phyloP scores from a whole-genome alignment of 2,329 filamentous ascomycete species.

The Chrysoporthe cubensis region DNA sequence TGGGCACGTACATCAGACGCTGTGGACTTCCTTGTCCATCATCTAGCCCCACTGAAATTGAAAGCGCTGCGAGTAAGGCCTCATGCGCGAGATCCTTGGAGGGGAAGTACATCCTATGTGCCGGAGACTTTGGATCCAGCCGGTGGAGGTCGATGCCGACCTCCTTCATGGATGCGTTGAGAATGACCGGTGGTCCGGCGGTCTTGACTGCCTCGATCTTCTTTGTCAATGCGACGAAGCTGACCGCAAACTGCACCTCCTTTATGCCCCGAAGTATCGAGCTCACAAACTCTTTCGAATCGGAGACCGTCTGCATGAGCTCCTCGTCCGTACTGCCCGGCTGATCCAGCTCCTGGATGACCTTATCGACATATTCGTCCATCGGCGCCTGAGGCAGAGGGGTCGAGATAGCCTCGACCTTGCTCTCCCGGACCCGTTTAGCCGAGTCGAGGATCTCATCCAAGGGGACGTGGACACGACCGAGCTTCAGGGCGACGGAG shows the following conservation, averaged over 20 bases:
- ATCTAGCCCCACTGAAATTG: conserved; percentile 88
- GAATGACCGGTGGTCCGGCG: conserved; percentile 70
- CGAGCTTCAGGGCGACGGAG: conserved; percentile 86
- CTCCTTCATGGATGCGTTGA: conserved; percentile 95
- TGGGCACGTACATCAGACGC: conserved; percentile 88
- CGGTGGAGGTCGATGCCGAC: conserved; percentile 91
- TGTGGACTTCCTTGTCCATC: conserved; percentile 87
- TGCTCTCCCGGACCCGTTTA: conserved; percentile 56
- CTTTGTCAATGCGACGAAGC: conserved; percentile 86
- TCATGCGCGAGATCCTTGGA: conserved; percentile 92
- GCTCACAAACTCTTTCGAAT: conserved; percentile 89
- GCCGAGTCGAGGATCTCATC: conserved; percentile 77
- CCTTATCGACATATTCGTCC: conserved; percentile 70
- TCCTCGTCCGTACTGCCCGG: conserved; percentile 69
- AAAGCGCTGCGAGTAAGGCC: conserved; percentile 87
- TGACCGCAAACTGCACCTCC: conserved; percentile 93
- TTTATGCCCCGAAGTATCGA: conserved; percentile 92
- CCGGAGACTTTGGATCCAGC: conserved; percentile 87
- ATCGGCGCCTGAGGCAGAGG: conserved; percentile 48
- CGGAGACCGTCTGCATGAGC: conserved; percentile 81
- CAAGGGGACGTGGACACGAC: conserved; percentile 85
- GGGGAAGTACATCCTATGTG: conserved; percentile 98
- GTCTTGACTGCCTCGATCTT: conserved; percentile 71
- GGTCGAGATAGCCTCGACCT: conserved; percentile 40
- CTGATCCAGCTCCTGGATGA: conserved; percentile 74